These are phyloP conservation scores for Trametes maxima DNA, from an alignment of 768 basidiomycete genomes.

Conservation along the genomic window DNA sequence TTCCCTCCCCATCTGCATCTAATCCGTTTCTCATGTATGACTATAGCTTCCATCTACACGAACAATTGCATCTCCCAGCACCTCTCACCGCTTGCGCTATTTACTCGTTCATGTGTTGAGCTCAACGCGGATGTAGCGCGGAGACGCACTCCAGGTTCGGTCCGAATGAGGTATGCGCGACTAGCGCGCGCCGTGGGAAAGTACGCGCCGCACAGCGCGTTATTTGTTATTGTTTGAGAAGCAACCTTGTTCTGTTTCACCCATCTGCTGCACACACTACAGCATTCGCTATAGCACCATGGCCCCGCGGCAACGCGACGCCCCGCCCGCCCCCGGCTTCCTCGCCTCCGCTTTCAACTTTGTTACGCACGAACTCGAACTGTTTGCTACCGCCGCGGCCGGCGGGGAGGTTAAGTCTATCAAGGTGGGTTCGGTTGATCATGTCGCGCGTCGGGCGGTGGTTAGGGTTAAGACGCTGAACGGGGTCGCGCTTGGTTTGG, in stretches of 20 bases:
- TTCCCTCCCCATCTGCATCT: constrained; percentile 11
- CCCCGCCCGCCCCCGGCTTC: constrained; percentile 39
- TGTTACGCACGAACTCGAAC: constrained; percentile 70
- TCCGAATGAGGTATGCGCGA: too few species aligned
- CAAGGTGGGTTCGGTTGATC: constrained; percentile 49
- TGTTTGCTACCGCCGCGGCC: constrained; percentile 70
- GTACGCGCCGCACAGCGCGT: constrained; percentile 4
- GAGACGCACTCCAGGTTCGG: too few species aligned
- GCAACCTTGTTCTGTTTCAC: constrained; percentile 19
- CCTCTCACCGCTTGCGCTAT: constrained; percentile 3
- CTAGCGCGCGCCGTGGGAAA: constrained; percentile 19
- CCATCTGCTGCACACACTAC: constrained; percentile 16
- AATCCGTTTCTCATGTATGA: constrained; percentile 22
- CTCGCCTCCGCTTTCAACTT: constrained; percentile 68
- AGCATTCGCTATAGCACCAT: constrained; percentile 5
- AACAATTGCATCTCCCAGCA: not conserved
- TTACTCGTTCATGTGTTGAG: not conserved
- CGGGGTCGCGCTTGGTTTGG: not conserved
- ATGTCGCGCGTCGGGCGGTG: not conserved
- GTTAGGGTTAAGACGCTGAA: constrained; percentile 11
- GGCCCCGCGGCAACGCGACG: constrained; percentile 20
- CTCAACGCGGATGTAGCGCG: too few species aligned
- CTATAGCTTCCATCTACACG: constrained; percentile 23
- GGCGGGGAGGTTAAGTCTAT: constrained; percentile 51
- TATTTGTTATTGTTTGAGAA: constrained; percentile 22